Evolutionary conservation across 305 asterid species (phyloP), one percentile per base, ranked within the genome.

Genomic region (Caryopteris hybrid): DNA sequence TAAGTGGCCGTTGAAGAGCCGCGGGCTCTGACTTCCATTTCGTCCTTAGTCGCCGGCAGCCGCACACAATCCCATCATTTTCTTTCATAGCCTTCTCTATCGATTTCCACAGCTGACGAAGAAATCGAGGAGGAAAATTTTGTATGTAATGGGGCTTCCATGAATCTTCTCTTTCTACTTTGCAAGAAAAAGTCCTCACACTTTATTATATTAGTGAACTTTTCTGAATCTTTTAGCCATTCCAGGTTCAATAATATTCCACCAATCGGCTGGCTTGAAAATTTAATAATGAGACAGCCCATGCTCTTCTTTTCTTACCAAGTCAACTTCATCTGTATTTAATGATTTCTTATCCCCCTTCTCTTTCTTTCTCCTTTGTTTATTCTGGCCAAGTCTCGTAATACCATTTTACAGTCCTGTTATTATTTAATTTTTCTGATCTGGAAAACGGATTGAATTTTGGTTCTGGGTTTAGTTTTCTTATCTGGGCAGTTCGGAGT

Each of bases 201-300:
- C 31, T 25, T 25, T 25, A 25, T 25, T 25, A 25, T 25, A 25
- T 25, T 25, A 25, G 2, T 25, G 2, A 25, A 1, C 64, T 31
- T 21, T 34, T 20, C 1, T 43, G 47, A 27, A 36, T 45, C 6
- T 33, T 8, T 4, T 48, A 3, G 12, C 34, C 7, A 31, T 12
- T 22, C 22, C 62, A 20, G n/a, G 9, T 63, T 31, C 39, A 66
- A 66, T 75, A 76, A 76, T 48, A 72, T 72, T 63, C 69, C 75
- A 54, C 70, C 68, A 41, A 23, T 55, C 47, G 75, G 68, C 33
- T 63, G 42, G 22, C 48, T 62, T 46, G 14, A 20, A 22, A 12
- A 46, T 71, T 52, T 43, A 66, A 36, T 36, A 36, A 52, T 66
- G 62, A 42, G 3, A 8, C 12, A 1, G 5, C 72, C 62, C 23